Base-by-base conservation (phyloP, 2,329 filamentous ascomycete species). In the Xylaria sp. region DNA sequence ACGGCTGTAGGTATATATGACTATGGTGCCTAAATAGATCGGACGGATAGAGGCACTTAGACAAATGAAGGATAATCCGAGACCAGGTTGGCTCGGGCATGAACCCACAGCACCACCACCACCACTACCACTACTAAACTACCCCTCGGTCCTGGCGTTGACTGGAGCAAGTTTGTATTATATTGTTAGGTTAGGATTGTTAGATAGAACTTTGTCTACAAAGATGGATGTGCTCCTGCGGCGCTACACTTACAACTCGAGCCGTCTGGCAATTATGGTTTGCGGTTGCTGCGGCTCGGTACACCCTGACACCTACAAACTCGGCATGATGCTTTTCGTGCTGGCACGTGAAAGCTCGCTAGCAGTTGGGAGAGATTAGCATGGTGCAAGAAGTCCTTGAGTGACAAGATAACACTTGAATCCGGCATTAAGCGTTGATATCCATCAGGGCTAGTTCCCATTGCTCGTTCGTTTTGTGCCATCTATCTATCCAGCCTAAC, bases 1-100 rank as follows among this genome's bases (percentile, higher is more conserved):
- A 34, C 62, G 68, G 65, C 61, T 68, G 61, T 68, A 68, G 56
- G 60, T 69, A 71, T 69, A 71, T 71, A 68, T 60, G n/a, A 61
- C 17, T 3, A 39, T 24, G 63, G 62, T 69, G 62, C 63, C 60
- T 39, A 64, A 63, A 71, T 67, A 71, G 69, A 70, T 64, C 62
- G 66, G 66, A 64, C 36, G 63, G 63, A 61, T 39, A 64, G 66
- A 65, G 66, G 61, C 60, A 54, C 59, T 36, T 69, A 68, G 65
- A 70, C 55, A 45, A 70, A 70, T 53, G 34, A 54, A 61, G 55
- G 36, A 63, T 64, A 32, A 60, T 30, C 59, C 47, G 55, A 50
- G 61, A 56, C 48, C 36, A 62, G 47, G 58, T 68, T 64, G 54
- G 54, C 62, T 68, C 51, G 61, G 61, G 57, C 27, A 69, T 61